A percentile compares a stretch with the other conserved stretches of the same genome.
phyloP scores from a whole-genome alignment of 768 basidiomycete species.

The Phylloporus sp. region DNA sequence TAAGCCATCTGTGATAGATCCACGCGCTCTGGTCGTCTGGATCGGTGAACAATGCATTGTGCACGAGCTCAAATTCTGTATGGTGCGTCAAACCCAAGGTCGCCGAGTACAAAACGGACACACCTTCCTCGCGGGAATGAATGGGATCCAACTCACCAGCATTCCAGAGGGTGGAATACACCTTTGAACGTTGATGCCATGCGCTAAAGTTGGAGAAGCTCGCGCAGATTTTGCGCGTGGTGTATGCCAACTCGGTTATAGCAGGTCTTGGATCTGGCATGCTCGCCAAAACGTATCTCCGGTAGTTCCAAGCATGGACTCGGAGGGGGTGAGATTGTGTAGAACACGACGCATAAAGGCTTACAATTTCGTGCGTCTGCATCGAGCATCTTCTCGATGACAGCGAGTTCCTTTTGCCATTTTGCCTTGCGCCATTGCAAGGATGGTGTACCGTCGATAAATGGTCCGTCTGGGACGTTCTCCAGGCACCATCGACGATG shows the following conservation, averaged over 20 bases:
- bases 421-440: slow-evolving; percentile 71
- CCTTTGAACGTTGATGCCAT: slow-evolving; percentile 95
- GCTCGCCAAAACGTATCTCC: slow-evolving; percentile 75
- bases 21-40: slow-evolving; percentile 96
- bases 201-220: slow-evolving; percentile 99
- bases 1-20: slow-evolving; percentile 98
- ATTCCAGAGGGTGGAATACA: slow-evolving; percentile 65
- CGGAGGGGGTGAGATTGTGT: slow-evolving; percentile 7
- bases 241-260: slow-evolving; percentile 76
- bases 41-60: slow-evolving; percentile 94
- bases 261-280: slow-evolving; percentile 58
- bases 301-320: slow-evolving; percentile 97
- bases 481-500: slow-evolving; percentile 94
- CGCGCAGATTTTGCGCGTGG: slow-evolving; percentile 83
- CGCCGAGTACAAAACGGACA: background rate
- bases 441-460: slow-evolving; percentile 37
- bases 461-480: slow-evolving; percentile 74
- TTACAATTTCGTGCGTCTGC: slow-evolving; percentile 90
- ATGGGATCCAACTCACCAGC: slow-evolving; percentile 47
- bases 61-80: slow-evolving; percentile 87
- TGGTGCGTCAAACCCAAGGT: background rate
- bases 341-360: slow-evolving; percentile 21
- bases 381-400: slow-evolving; percentile 91
- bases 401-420: slow-evolving; percentile 83
- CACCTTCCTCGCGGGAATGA: slow-evolving; percentile 70